Evolutionary conservation across 352 stramenopile species (phyloP).

Genomic region (Aphanomyces cochlioides): DNA sequence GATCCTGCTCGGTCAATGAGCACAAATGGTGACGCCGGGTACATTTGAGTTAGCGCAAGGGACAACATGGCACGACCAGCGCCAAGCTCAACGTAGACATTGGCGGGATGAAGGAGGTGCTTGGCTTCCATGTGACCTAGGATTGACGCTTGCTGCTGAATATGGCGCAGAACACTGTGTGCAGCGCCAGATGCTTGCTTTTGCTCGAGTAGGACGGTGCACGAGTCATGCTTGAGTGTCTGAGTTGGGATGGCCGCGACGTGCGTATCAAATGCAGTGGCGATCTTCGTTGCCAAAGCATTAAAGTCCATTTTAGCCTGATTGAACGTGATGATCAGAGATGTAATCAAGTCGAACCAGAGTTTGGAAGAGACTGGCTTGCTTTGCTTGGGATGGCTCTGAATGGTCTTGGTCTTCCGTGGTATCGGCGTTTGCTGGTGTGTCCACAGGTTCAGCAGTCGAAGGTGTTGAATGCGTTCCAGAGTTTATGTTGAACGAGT

Average conservation of each 20-base stretch:
- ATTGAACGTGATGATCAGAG: not conserved
- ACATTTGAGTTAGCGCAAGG: constrained; percentile 63
- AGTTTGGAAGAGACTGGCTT: constrained; percentile 66
- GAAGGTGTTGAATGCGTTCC: constrained; percentile 38
- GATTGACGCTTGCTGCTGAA: constrained; percentile 80
- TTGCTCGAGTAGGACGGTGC: constrained; percentile 54
- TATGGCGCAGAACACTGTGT: constrained; percentile 67
- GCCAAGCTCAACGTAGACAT: constrained; percentile 67
- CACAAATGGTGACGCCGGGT: constrained; percentile 59
- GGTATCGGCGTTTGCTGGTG: constrained; percentile 15
- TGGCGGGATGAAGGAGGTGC: constrained; percentile 43
- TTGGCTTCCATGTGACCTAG: constrained; percentile 68
- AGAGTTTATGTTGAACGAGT: constrained; percentile 77
- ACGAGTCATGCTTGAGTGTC: constrained; percentile 66
- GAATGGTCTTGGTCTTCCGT: constrained; percentile 37
- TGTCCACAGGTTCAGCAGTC: not conserved
- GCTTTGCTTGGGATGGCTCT: constrained; percentile 40
- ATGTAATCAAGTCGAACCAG: constrained; percentile 37
- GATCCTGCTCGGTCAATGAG: constrained; percentile 71
- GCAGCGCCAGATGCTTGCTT: constrained; percentile 55
- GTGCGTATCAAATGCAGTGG: constrained; percentile 46
- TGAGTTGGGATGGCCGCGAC: constrained; percentile 57
- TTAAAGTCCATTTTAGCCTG: constrained; percentile 42
- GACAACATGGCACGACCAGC: constrained; percentile 76
- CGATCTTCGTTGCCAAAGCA: constrained; percentile 52